Percentiles rank a stretch among this genome's conserved stretches.
Evolutionary conservation across 148 eudicot genomes (phyloP).

Genomic region (Camellia sinensis): DNA sequence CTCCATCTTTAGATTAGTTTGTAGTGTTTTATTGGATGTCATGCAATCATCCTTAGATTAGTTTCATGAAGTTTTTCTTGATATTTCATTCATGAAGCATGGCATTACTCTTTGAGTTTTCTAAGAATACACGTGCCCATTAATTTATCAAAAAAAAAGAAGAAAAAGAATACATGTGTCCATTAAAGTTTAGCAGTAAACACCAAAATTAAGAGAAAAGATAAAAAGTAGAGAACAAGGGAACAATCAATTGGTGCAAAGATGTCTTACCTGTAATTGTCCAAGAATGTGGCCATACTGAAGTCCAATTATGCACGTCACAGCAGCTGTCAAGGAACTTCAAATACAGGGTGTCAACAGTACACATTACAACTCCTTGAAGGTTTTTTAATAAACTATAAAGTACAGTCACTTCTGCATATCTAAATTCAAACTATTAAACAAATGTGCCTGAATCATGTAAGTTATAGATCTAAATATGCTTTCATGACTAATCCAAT

Average conservation of each 20-base stretch:
- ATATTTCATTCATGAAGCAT: too few species aligned
- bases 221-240: not conserved
- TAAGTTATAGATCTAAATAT: not conserved
- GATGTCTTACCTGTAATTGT: constrained; percentile 52
- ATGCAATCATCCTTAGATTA: too few species aligned
- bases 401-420: not conserved
- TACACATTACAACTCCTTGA: constrained; percentile 3
- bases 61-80: too few species aligned
- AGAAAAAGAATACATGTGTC: too few species aligned
- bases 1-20: too few species aligned
- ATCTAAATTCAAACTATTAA: not conserved
- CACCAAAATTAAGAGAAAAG: not conserved
- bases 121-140: too few species aligned
- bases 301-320: constrained; percentile 72
- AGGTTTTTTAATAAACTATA: not conserved
- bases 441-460: not conserved
- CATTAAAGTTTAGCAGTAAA: not conserved
- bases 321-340: constrained; percentile 77
- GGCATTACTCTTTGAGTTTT: too few species aligned
- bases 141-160: too few species aligned
- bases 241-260: not conserved
- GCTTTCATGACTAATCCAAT: not conserved
- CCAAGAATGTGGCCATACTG: constrained; percentile 78
- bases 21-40: too few species aligned
- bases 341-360: constrained; percentile 9